Base-by-base conservation (phyloP, 257 asterid genomes). In the Osmanthus fragrans region DNA sequence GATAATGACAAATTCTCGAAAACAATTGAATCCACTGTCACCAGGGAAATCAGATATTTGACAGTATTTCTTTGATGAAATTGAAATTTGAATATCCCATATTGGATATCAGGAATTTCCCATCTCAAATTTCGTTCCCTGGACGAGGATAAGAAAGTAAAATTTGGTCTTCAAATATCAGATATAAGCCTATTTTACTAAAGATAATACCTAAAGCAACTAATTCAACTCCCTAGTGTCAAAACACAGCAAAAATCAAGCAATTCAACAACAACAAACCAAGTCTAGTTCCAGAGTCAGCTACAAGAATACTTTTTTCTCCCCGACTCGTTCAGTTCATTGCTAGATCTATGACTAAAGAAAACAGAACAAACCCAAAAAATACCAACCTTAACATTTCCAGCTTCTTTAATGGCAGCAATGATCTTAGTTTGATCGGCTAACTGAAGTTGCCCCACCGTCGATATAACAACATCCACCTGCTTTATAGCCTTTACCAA, bases 351-450 rank as follows among this genome's bases (percentile, higher is more conserved):
- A 29, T n/a, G 15, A 37, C 2, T 3, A 68, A 13, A 37, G 27
- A 68, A 32, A 21, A 33, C 12, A 72, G 64, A 23, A n/a, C 56
- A 39, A 29, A 3, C 29, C 25, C 15, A 9, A 6, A 30, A 16
- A 54, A 39, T 11, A 67, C 30, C 0, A 32, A 91, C 96, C 96
- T 91, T 89, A 29, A 91, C 71, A 77, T 91, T 89, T n/a, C 94
- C 94, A 37, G 94, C 93, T 71, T 91, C 92, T 77, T 89, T 89
- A 30, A 91, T 89, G 6, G 97, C 94, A 73, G 84, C 87, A 84
- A 91, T 85, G 73, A 91, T 83, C 84, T 89, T 88, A 4, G n/a
- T 45, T 70, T 91, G 97, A 80, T 89, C 94, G 1, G 68, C 84
- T 54, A 89, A 70, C 64, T 89, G 97, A 71, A 77, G 10, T 36